Percentiles rank a stretch among this genome's conserved stretches.
Conservation (phyloP, 805 yeast genomes). For the Lachancea waltii region DNA sequence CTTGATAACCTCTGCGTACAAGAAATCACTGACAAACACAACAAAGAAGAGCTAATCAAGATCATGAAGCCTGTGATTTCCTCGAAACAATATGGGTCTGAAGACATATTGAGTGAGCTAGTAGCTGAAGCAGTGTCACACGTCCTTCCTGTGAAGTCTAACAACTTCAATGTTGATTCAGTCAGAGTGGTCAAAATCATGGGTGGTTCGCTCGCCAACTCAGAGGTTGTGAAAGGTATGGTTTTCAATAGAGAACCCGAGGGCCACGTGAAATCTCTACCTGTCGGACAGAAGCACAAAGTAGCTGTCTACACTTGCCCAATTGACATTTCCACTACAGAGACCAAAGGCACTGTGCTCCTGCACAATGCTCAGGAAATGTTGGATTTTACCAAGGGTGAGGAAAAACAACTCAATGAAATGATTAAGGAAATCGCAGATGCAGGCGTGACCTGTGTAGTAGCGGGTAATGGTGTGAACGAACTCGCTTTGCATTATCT, state of each 20-base stretch:
- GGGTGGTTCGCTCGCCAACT: slow-evolving; percentile 74
- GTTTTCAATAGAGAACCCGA: slow-evolving; percentile 98
- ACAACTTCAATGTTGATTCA: slow-evolving; percentile 79
- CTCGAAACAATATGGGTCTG: slow-evolving; percentile 89
- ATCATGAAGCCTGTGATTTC: slow-evolving; percentile 82
- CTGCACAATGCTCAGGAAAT: slow-evolving; percentile 94
- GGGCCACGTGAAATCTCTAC: slow-evolving; percentile 66
- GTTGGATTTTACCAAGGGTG: slow-evolving; percentile 94
- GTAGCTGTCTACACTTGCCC: slow-evolving; percentile 94
- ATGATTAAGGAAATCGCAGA: slow-evolving; percentile 76
- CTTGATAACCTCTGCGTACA: slow-evolving; percentile 61
- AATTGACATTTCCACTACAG: slow-evolving; percentile 91
- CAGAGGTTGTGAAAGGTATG: slow-evolving; percentile 91
- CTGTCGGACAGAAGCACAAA: slow-evolving; percentile 49
- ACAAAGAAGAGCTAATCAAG: slow-evolving; percentile 53
- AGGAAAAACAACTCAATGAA: slow-evolving; percentile 86
- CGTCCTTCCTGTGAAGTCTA: slow-evolving; percentile 51
- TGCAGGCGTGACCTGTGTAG: slow-evolving; percentile 77
- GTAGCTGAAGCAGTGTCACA: slow-evolving; percentile 80
- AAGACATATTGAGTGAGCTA: slow-evolving; percentile 65
- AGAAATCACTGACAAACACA: slow-evolving; percentile 41
- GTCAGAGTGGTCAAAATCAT: slow-evolving; percentile 93
- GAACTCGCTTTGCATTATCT: slow-evolving; percentile 89
- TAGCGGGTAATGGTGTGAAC: slow-evolving; percentile 94
- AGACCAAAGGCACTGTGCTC: slow-evolving; percentile 94